These are phyloP conservation scores for Aspergillus japonicus DNA, from an alignment of 2,329 filamentous ascomycete genomes.

Conservation along the genomic window DNA sequence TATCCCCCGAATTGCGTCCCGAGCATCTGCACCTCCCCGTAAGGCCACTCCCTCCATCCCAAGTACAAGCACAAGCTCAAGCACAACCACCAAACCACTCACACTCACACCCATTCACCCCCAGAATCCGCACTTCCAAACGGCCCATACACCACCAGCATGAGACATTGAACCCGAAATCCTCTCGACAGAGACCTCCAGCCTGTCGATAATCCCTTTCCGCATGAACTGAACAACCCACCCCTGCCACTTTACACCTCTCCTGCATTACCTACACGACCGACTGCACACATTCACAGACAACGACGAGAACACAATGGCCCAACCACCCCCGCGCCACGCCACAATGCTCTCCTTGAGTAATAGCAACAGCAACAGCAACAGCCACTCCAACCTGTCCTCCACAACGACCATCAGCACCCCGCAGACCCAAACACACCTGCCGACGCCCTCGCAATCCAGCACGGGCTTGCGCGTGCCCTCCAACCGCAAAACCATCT, in stretches of 20 bases:
- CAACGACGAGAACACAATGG: conserved; percentile 22
- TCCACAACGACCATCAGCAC: conserved; percentile 18
- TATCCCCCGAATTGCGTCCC: conserved; percentile 12
- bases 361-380: conserved; percentile 30
- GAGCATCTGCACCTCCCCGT: conserved; percentile 13
- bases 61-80: neutral
- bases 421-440: conserved; percentile 34
- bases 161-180: neutral
- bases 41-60: conserved; percentile 1
- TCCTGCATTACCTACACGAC: neutral
- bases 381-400: conserved; percentile 21
- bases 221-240: neutral
- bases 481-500: conserved; percentile 94
- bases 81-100: neutral
- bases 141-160: neutral
- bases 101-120: neutral
- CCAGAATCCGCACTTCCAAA: no score
- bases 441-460: conserved; percentile 49
- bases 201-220: no score
- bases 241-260: neutral
- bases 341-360: conserved; percentile 34
- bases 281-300: neutral
- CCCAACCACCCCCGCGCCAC: conserved; percentile 31
- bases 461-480: conserved; percentile 73
- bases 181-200: no score